phyloP scores from a whole-genome alignment of 108 stramenopile genomes.

The Skeletonema potamos region DNA sequence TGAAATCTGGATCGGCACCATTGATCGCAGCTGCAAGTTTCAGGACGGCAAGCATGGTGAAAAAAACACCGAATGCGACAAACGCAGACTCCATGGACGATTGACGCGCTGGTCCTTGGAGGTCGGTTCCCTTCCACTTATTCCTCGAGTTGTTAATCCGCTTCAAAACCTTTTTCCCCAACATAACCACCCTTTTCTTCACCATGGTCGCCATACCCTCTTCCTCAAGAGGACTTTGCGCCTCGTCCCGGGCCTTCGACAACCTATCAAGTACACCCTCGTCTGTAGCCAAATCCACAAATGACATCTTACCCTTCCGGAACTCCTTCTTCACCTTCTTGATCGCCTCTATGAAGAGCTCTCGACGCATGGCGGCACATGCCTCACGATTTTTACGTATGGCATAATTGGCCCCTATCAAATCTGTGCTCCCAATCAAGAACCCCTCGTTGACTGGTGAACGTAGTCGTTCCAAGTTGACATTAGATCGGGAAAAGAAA shows the following conservation, averaged over 20 bases:
- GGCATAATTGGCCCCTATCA: conserved; percentile 39
- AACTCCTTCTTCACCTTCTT: conserved; percentile 7
- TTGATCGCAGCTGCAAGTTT: neutral
- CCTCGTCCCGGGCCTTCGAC: neutral
- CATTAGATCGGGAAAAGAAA: conserved; percentile 28
- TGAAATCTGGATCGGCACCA: neutral
- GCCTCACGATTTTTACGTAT: conserved; percentile 19
- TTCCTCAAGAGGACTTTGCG: neutral
- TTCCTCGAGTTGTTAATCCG: conserved; percentile 10
- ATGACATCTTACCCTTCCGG: neutral
- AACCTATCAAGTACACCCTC: neutral
- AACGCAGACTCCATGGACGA: neutral
- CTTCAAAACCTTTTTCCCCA: neutral
- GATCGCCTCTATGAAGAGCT: conserved; percentile 7
- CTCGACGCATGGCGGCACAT: neutral
- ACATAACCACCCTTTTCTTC: neutral
- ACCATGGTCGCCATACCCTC: neutral
- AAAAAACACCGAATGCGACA: conserved; percentile 9
- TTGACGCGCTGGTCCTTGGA: conserved; percentile 24
- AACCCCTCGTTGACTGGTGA: conserved; percentile 23
- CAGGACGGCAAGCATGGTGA: conserved; percentile 16
- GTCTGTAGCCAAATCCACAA: neutral
- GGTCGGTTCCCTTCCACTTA: conserved; percentile 18
- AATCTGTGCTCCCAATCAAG: conserved; percentile 4
- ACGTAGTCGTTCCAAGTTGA: conserved; percentile 3